Evolutionary conservation across 768 basidiomycete species (phyloP).

Genomic region (Piloderma croceum): DNA sequence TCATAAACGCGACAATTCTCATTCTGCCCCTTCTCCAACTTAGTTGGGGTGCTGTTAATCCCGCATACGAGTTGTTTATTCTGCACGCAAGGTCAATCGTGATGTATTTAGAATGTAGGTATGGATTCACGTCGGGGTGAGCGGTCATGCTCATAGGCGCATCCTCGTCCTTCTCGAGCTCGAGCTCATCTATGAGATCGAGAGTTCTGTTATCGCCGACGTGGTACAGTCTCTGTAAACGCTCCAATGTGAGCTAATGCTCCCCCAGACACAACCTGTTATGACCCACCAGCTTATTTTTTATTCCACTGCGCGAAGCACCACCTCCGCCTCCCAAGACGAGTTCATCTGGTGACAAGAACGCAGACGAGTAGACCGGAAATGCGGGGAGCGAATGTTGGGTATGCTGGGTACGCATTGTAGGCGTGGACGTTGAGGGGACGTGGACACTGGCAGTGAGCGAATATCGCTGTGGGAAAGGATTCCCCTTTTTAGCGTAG

Average conservation of each 20-base stretch:
- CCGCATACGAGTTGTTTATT: constrained; percentile 69
- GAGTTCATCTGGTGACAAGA: constrained; percentile 63
- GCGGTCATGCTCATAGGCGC: constrained; percentile 95
- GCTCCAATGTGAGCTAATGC: too few relatives aligned
- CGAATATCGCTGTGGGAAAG: too few relatives aligned
- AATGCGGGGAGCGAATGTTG: constrained; percentile 73
- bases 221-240: constrained; percentile 59
- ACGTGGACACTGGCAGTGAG: too few relatives aligned
- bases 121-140: constrained; percentile 47
- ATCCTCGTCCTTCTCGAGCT: constrained; percentile 79
- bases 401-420: constrained; percentile 78
- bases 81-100: constrained; percentile 20
- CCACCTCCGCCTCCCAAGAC: constrained; percentile 91
- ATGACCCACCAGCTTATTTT: constrained; percentile 81
- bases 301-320: constrained; percentile 78
- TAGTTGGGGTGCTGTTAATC: constrained; percentile 71
- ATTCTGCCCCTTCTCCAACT: constrained; percentile 62
- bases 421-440: too few relatives aligned
- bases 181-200: constrained; percentile 58
- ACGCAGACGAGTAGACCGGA: constrained; percentile 85
- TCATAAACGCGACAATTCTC: constrained; percentile 78
- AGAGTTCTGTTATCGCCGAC: constrained; percentile 49
- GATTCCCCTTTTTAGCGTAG: too few relatives aligned
- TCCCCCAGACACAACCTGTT: neutral
- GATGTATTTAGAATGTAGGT: constrained; percentile 1